These are phyloP conservation scores for Cephalotrichum gorgonifer DNA, from an alignment of 2,329 filamentous ascomycete species.

Conservation along the genomic window DNA sequence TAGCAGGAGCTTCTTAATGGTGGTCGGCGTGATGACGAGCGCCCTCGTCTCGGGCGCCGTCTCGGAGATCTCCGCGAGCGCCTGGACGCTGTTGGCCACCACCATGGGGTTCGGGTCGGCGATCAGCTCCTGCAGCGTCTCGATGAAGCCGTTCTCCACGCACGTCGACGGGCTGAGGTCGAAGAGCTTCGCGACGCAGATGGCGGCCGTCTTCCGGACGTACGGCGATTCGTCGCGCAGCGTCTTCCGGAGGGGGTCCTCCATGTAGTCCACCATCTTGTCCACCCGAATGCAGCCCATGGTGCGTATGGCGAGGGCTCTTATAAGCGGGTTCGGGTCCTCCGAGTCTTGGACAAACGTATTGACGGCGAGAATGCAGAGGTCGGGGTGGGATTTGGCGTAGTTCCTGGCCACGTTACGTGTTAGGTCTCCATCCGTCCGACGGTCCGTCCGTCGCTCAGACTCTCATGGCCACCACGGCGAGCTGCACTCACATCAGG, in stretches of 20 bases:
- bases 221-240: slow-evolving; percentile 95
- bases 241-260: slow-evolving; percentile 92
- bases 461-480: not conserved
- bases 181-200: slow-evolving; percentile 96
- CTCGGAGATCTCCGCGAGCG: slow-evolving; percentile 83
- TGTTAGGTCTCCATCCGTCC: not conserved
- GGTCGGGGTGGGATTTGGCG: slow-evolving; percentile 95
- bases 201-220: slow-evolving; percentile 93
- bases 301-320: slow-evolving; percentile 89
- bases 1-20: slow-evolving; percentile 90
- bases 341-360: slow-evolving; percentile 99
- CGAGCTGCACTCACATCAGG: slow-evolving; percentile 61
- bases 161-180: slow-evolving; percentile 89
- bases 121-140: slow-evolving; percentile 88
- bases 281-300: slow-evolving; percentile 98
- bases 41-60: slow-evolving; percentile 84
- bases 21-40: slow-evolving; percentile 69
- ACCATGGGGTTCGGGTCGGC: slow-evolving; percentile 99
- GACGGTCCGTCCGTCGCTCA: not conserved
- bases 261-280: slow-evolving; percentile 99
- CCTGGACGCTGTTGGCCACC: slow-evolving; percentile 93
- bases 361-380: slow-evolving; percentile 97
- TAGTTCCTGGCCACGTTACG: slow-evolving; percentile 63
- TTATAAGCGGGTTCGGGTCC: slow-evolving; percentile 91
- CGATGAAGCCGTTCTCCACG: slow-evolving; percentile 92